Percentiles rank a stretch among this genome's conserved stretches.
Evolutionary conservation across 257 asterid genomes (phyloP).

Genomic region (Solanum habrochaites): DNA sequence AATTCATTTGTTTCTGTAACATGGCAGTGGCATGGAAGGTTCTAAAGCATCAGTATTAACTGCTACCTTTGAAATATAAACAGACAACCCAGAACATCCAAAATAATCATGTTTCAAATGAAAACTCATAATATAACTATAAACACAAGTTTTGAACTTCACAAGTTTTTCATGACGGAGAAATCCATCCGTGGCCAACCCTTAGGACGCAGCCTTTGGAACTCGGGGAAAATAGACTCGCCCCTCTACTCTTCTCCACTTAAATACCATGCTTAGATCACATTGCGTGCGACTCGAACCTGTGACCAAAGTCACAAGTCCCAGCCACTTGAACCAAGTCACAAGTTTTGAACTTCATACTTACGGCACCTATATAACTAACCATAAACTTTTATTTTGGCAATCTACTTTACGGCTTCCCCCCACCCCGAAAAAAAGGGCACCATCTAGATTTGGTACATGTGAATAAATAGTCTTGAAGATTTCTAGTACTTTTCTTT

Average conservation of each 20-base stretch:
- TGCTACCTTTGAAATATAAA: background rate
- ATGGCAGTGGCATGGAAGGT: background rate
- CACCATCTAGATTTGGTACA: background rate
- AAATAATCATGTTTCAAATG: background rate
- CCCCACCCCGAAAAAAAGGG: background rate
- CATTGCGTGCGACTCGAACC: background rate
- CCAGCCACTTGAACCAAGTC: background rate
- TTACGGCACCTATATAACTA: background rate
- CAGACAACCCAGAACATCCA: background rate
- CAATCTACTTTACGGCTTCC: background rate
- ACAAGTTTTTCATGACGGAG: background rate
- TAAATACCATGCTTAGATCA: background rate
- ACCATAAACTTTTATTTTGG: background rate
- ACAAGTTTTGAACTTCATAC: background rate
- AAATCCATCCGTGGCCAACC: background rate
- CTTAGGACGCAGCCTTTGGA: background rate
- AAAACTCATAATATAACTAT: background rate
- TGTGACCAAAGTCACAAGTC: background rate
- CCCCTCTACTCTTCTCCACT: background rate
- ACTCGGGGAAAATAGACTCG: background rate
- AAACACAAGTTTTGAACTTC: background rate
- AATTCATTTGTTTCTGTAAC: background rate
- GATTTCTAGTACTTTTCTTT: background rate
- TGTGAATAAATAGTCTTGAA: background rate
- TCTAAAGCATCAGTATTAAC: background rate